Conservation (phyloP, 352 stramenopile genomes). For the Globisporangium heterothallicum region DNA sequence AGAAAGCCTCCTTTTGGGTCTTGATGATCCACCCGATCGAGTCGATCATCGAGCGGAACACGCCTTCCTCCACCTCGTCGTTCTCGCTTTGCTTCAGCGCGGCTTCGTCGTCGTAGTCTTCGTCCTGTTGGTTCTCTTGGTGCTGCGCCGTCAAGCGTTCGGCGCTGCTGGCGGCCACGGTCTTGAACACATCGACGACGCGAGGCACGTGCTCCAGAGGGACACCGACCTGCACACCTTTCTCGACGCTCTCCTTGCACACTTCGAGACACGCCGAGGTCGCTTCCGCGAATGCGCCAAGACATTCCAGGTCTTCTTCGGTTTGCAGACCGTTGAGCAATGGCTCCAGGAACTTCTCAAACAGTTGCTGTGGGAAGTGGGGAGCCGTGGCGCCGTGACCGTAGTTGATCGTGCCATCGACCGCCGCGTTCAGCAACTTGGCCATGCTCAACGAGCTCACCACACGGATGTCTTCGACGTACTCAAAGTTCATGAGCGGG, state of each 20-base stretch:
- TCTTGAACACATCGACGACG: slow-evolving; percentile 70
- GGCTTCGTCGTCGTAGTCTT: slow-evolving; percentile 77
- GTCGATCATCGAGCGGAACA: slow-evolving; percentile 81
- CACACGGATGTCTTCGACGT: slow-evolving; percentile 81
- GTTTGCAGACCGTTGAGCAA: slow-evolving; percentile 67
- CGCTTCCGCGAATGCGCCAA: slow-evolving; percentile 70
- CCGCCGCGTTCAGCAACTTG: slow-evolving; percentile 63
- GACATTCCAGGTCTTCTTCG: slow-evolving; percentile 75
- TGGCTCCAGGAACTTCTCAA: slow-evolving; percentile 72
- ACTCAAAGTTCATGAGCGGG: slow-evolving; percentile 76
- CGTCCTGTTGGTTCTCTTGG: slow-evolving; percentile 65
- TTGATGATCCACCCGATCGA: slow-evolving; percentile 85
- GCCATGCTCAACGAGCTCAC: slow-evolving; percentile 73
- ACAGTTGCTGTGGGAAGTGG: slow-evolving; percentile 75
- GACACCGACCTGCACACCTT: slow-evolving; percentile 63
- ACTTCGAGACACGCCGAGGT: slow-evolving; percentile 69
- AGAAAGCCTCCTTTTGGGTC: slow-evolving; percentile 70
- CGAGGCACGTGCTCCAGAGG: slow-evolving; percentile 62
- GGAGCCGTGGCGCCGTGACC: slow-evolving; percentile 46
- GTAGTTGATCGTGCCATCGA: slow-evolving; percentile 68
- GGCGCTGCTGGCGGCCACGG: slow-evolving; percentile 54
- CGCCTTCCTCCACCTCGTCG: slow-evolving; percentile 65
- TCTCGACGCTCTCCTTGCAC: slow-evolving; percentile 77
- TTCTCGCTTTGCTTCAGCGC: slow-evolving; percentile 65
- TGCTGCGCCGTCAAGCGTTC: slow-evolving; percentile 52